phyloP scores from a whole-genome alignment of 73 alveolate species.

The Paramecium biaurelia region DNA sequence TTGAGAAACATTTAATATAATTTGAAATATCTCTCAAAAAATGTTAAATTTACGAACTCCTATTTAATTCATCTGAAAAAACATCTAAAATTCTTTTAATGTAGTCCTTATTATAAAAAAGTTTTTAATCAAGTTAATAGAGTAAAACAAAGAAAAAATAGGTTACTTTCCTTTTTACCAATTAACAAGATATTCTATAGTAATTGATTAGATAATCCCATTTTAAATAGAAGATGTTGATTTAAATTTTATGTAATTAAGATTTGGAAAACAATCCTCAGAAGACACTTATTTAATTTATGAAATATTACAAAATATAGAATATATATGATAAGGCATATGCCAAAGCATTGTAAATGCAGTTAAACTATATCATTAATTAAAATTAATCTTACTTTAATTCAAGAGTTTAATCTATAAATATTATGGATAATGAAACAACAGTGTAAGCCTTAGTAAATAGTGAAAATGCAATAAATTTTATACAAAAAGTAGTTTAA shows the following conservation, averaged over 20 bases:
- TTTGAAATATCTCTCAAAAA: not conserved
- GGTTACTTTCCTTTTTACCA: not conserved
- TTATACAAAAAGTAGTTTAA: not conserved
- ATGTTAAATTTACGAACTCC: not conserved
- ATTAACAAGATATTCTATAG: not conserved
- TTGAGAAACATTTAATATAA: not conserved
- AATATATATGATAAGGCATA: not conserved
- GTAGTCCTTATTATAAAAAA: not conserved
- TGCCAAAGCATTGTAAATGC: not conserved
- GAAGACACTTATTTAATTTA: not conserved
- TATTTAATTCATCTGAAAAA: not conserved
- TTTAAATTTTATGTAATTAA: not conserved
- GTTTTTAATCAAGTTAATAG: not conserved
- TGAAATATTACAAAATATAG: not conserved
- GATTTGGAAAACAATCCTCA: not conserved
- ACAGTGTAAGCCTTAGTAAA: not conserved
- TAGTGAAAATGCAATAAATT: not conserved
- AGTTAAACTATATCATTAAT: not conserved
- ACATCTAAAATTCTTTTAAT: not conserved
- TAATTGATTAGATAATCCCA: not conserved
- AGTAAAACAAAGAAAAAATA: not conserved
- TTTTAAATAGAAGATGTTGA: not conserved
- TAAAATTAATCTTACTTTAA: not conserved
- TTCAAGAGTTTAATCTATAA: not conserved
- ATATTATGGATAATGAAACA: not conserved